Conservation (phyloP, 768 basidiomycete species). For the Xanthoconium purpureum region DNA sequence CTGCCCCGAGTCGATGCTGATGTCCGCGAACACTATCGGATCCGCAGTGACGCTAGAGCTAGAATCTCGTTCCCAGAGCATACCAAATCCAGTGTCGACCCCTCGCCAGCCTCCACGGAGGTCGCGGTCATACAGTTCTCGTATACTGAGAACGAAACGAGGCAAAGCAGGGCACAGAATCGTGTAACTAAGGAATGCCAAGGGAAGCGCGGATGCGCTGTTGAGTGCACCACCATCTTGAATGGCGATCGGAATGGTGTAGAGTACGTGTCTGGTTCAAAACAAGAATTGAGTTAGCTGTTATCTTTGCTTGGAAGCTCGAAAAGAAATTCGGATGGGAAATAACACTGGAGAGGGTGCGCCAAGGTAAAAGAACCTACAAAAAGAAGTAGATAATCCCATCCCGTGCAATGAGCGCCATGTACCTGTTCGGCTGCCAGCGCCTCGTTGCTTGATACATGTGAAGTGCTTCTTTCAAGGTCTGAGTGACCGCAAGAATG, state of each 20-base stretch:
- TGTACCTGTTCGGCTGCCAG: neutral
- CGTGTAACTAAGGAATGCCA: neutral
- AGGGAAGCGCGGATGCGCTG: neutral
- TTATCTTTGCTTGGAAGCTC: no score
- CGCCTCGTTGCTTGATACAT: neutral
- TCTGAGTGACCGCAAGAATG: neutral
- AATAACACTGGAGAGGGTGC: no score
- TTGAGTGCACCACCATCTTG: neutral
- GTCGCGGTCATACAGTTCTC: neutral
- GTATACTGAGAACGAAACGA: neutral
- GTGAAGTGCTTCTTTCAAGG: neutral
- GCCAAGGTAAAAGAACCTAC: neutral
- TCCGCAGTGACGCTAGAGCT: neutral
- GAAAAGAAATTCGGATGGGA: no score
- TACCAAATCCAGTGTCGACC: no score
- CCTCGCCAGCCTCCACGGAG: no score
- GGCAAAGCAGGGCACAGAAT: neutral
- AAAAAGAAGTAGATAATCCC: neutral
- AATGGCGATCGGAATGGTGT: neutral
- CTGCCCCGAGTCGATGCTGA: neutral
- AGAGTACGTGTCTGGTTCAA: neutral
- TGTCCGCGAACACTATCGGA: neutral
- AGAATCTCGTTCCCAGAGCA: no score
- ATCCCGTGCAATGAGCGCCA: neutral
- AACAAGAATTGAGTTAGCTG: neutral